Evolutionary conservation across 2,329 filamentous ascomycete species (phyloP).

Genomic region (Cadophora luteo-olivacea): DNA sequence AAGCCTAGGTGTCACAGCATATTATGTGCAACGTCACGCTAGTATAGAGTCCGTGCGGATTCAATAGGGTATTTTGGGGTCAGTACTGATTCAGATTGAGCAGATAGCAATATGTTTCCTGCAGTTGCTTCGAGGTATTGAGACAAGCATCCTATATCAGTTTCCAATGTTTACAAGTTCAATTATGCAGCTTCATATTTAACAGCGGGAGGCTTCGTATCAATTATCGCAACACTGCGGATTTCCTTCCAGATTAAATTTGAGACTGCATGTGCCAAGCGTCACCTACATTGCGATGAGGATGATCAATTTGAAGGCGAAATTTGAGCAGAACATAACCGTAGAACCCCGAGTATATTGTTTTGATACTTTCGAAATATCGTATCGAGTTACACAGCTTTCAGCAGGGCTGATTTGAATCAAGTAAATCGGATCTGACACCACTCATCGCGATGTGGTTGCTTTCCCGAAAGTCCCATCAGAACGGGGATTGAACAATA

Average conservation of each 20-base stretch:
- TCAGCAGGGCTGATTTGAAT: too few species aligned
- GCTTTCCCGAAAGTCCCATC: too few species aligned
- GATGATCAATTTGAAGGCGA: not conserved
- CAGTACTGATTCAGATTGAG: not conserved
- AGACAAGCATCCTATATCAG: not conserved
- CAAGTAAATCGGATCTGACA: too few species aligned
- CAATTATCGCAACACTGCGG: not conserved
- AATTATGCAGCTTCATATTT: not conserved
- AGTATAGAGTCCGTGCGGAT: not conserved
- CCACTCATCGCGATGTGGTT: too few species aligned
- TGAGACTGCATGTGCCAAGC: slow-evolving; percentile 4
- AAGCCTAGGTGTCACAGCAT: not conserved
- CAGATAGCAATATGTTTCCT: too few species aligned
- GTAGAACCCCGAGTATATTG: too few species aligned
- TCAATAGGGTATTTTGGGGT: not conserved
- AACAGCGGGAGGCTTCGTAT: not conserved
- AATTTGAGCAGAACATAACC: too few species aligned
- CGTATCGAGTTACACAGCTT: too few species aligned
- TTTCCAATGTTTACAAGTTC: not conserved
- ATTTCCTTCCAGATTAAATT: not conserved
- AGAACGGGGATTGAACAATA: too few species aligned
- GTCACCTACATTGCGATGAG: not conserved
- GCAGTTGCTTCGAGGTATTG: not conserved
- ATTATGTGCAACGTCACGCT: not conserved
- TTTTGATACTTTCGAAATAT: too few species aligned